Evolutionary conservation across 768 basidiomycete species (phyloP).

Genomic region (Saitozyma sp.): DNA sequence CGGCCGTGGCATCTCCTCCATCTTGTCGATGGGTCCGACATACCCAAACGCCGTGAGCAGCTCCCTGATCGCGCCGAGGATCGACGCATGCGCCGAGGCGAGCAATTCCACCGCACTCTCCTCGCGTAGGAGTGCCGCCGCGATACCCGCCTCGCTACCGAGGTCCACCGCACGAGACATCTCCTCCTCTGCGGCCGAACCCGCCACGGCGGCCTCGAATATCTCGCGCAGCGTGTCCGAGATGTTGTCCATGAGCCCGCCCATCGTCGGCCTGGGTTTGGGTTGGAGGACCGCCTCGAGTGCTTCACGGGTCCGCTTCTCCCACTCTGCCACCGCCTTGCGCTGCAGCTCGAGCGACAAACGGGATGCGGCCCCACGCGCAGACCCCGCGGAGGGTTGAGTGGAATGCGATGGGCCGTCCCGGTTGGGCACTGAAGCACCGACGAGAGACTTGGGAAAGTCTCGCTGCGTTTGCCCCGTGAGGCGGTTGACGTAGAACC

Average conservation of each 20-base stretch:
- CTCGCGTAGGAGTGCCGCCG: slow-evolving; percentile 29
- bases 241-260: slow-evolving; percentile 29
- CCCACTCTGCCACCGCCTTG: slow-evolving; percentile 15
- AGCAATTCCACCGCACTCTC: slow-evolving; percentile 35
- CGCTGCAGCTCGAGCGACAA: slow-evolving; percentile 4
- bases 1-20: slow-evolving; percentile 41
- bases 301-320: slow-evolving; percentile 3
- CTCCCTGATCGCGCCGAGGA: slow-evolving; percentile 21
- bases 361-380: not conserved
- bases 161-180: slow-evolving; percentile 33
- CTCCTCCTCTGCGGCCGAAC: slow-evolving; percentile 43
- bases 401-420: too few species aligned
- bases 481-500: slow-evolving; percentile 73
- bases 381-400: not conserved
- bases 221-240: slow-evolving; percentile 40
- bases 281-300: slow-evolving; percentile 12
- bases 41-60: slow-evolving; percentile 38
- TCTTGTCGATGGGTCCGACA: slow-evolving; percentile 38
- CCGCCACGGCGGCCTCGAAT: slow-evolving; percentile 41
- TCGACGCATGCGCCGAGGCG: slow-evolving; percentile 10
- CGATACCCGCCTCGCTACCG: slow-evolving; percentile 18
- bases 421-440: not conserved
- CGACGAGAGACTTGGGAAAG: slow-evolving; percentile 18
- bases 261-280: slow-evolving; percentile 22
- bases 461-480: slow-evolving; percentile 60